These are phyloP conservation scores for Penicillium sp. DNA, from an alignment of 2,329 filamentous ascomycete genomes.

Conservation along the genomic window DNA sequence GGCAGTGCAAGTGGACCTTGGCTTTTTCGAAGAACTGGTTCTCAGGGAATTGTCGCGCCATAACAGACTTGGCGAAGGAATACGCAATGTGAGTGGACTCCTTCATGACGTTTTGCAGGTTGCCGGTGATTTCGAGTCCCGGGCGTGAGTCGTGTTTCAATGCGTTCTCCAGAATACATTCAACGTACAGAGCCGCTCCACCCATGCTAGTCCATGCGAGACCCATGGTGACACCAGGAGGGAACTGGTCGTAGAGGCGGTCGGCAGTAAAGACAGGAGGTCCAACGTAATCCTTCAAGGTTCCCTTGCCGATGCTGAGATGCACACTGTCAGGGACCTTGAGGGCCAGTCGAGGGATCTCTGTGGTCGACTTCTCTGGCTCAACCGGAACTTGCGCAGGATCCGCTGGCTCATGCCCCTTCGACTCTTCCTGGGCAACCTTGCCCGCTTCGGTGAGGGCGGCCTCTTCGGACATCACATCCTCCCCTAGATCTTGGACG, in stretches of 20 bases:
- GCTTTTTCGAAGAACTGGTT: slow-evolving; percentile 97
- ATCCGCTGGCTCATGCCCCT: slow-evolving; percentile 53
- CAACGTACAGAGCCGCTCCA: slow-evolving; percentile 90
- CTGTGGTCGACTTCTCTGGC: slow-evolving; percentile 35
- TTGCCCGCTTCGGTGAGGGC: slow-evolving; percentile 81
- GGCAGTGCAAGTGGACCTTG: slow-evolving; percentile 88
- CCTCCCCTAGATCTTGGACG: slow-evolving; percentile 84
- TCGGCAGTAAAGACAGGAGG: slow-evolving; percentile 93
- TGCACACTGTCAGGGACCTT: slow-evolving; percentile 80
- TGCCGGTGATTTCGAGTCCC: slow-evolving; percentile 82
- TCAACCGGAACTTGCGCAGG: slow-evolving; percentile 52
- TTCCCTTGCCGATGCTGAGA: slow-evolving; percentile 76
- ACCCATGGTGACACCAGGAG: slow-evolving; percentile 92
- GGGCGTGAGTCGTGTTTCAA: slow-evolving; percentile 66
- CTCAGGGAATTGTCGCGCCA: slow-evolving; percentile 74
- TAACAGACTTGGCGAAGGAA: slow-evolving; percentile 82
- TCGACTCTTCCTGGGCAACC: slow-evolving; percentile 56
- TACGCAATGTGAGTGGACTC: slow-evolving; percentile 93
- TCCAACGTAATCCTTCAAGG: slow-evolving; percentile 91
- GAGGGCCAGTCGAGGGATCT: slow-evolving; percentile 63
- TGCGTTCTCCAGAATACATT: slow-evolving; percentile 83
- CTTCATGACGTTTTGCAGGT: slow-evolving; percentile 95
- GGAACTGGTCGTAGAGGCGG: slow-evolving; percentile 84
- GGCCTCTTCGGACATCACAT: slow-evolving; percentile 67
- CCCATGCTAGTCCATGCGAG: slow-evolving; percentile 97